Evolutionary conservation across 148 eudicot genomes (phyloP).

Genomic region (Dysphania ambrosioides): DNA sequence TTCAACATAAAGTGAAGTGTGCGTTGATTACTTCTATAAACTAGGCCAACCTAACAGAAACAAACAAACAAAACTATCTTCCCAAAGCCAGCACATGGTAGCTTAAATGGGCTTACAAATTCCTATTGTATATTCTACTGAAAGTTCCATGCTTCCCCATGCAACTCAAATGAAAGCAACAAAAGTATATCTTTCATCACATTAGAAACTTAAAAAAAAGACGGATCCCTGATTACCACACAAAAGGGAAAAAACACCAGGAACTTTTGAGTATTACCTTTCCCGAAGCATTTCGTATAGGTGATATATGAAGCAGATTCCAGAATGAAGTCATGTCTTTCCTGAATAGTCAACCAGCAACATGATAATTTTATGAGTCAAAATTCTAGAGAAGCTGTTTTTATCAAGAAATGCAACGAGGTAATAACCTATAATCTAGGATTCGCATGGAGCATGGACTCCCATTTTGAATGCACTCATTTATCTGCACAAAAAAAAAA

Average conservation of each 20-base stretch:
- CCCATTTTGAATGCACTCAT: slow-evolving; percentile 44
- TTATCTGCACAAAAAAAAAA: slow-evolving; percentile 42
- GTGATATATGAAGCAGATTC: slow-evolving; percentile 81
- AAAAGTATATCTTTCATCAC: not conserved
- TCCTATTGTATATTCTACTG: not conserved
- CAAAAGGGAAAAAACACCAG: not conserved
- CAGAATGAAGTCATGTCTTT: slow-evolving; percentile 72
- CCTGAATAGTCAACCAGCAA: slow-evolving; percentile 37
- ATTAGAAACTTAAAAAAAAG: no score
- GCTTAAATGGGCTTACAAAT: not conserved
- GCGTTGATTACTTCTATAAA: no score
- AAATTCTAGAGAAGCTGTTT: slow-evolving; percentile 3
- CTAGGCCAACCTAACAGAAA: not conserved
- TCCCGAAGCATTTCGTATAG: slow-evolving; percentile 83
- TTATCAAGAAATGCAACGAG: slow-evolving; percentile 1
- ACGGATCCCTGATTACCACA: not conserved
- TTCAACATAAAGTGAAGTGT: no score
- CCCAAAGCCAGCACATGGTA: not conserved
- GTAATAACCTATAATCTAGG: slow-evolving; percentile 68
- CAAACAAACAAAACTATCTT: not conserved
- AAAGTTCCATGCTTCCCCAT: not conserved
- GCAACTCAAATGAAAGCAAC: not conserved
- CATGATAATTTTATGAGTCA: not conserved
- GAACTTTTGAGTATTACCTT: slow-evolving; percentile 42
- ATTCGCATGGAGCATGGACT: slow-evolving; percentile 63